phyloP scores from a whole-genome alignment of 2,329 filamentous ascomycete species.

The Sporothrix inflata region DNA sequence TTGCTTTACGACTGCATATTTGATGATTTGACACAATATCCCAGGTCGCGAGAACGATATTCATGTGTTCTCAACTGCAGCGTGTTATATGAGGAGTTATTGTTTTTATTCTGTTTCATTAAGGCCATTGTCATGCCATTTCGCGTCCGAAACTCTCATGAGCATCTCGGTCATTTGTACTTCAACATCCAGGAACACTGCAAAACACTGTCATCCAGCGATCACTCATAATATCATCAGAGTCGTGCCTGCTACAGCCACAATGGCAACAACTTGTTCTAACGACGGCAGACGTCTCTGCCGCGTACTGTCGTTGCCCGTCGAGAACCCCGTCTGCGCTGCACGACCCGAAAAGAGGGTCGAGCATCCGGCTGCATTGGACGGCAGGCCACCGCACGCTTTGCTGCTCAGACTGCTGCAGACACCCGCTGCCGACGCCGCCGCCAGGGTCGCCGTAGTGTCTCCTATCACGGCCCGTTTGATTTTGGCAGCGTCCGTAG shows the following conservation, averaged over 20 bases:
- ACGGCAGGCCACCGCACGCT: slow-evolving; percentile 34
- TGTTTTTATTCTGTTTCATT: not conserved
- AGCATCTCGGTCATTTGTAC: no score
- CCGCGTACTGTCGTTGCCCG: not conserved
- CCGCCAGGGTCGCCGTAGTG: slow-evolving; percentile 32
- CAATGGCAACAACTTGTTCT: not conserved
- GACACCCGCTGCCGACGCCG: slow-evolving; percentile 28
- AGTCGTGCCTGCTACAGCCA: not conserved
- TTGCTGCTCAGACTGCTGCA: slow-evolving; percentile 35
- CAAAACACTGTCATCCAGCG: no score
- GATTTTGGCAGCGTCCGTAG: slow-evolving; percentile 51
- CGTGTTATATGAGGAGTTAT: not conserved
- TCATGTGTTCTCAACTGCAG: not conserved
- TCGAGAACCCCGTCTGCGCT: slow-evolving; percentile 17
- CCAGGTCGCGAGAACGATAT: not conserved
- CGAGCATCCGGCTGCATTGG: slow-evolving; percentile 26
- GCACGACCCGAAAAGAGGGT: slow-evolving; percentile 23
- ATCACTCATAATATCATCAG: not conserved
- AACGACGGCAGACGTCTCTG: not conserved
- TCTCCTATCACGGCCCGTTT: not conserved
- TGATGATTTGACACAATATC: not conserved
- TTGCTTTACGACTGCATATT: not conserved
- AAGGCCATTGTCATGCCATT: no score
- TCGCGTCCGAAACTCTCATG: no score
- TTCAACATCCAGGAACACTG: no score